Conservation (phyloP, 108 stramenopile species). For the Conticribra weissflogii region DNA sequence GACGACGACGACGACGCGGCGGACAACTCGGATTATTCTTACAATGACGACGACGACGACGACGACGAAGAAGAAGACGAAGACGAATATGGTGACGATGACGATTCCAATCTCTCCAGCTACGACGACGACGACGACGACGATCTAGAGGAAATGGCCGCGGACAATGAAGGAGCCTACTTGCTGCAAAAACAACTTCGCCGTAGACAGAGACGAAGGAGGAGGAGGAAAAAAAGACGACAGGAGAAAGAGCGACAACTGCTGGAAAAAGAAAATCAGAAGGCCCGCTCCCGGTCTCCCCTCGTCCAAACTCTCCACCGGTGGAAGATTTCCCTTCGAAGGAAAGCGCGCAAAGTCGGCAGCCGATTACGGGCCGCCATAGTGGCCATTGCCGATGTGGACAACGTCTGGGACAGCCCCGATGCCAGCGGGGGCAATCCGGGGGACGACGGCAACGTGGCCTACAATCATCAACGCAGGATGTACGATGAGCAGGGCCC, state of each 20-base stretch:
- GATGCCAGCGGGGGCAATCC: conserved; percentile 19
- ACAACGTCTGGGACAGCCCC: conserved; percentile 83
- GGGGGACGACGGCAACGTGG: no score
- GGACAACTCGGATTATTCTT: background rate
- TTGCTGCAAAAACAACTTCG: background rate
- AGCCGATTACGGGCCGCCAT: conserved; percentile 37
- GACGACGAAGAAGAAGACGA: no score
- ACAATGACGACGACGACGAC: conserved; percentile 15
- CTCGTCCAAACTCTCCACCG: no score
- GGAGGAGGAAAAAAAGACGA: conserved; percentile 2
- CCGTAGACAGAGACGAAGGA: background rate
- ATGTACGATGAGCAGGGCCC: no score
- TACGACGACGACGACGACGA: conserved; percentile 1
- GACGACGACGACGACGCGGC: conserved; percentile 11
- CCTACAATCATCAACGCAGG: no score
- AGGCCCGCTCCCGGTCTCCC: no score
- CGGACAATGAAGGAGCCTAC: conserved; percentile 15
- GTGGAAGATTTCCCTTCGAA: conserved; percentile 5
- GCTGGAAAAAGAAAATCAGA: no score
- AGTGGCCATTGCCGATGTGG: conserved; percentile 68
- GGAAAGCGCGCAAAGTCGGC: background rate
- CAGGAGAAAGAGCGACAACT: background rate
- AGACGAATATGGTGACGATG: conserved; percentile 3
- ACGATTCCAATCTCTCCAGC: no score
- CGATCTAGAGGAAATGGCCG: no score